A percentile compares a stretch with the other conserved stretches of the same genome.
Evolutionary conservation across 805 yeast species (phyloP).

Genomic region (Yamadazyma ubonensis): DNA sequence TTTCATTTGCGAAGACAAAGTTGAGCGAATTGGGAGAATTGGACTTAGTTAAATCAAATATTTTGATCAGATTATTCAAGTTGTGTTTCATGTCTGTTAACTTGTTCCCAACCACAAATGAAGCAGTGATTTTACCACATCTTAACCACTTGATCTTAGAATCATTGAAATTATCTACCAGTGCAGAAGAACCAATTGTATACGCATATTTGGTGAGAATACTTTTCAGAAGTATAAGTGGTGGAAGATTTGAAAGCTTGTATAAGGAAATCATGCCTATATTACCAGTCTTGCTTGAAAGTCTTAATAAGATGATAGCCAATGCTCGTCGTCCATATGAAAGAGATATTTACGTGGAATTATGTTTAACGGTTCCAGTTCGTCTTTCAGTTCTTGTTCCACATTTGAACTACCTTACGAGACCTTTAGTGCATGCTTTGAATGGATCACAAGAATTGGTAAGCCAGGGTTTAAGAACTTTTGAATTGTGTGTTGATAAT

Average conservation of each 20-base stretch:
- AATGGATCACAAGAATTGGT: constrained; percentile 90
- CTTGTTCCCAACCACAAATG: constrained; percentile 83
- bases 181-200: constrained; percentile 86
- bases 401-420: constrained; percentile 80
- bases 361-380: constrained; percentile 95
- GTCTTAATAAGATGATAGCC: constrained; percentile 76
- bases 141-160: constrained; percentile 78
- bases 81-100: constrained; percentile 95
- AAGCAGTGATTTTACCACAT: constrained; percentile 84
- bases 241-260: constrained; percentile 90
- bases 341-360: constrained; percentile 89
- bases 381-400: constrained; percentile 92
- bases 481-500: constrained; percentile 94
- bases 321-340: constrained; percentile 88
- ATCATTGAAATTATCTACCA: constrained; percentile 74
- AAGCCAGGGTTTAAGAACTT: constrained; percentile 89
- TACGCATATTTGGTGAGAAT: constrained; percentile 88
- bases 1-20: constrained; percentile 71
- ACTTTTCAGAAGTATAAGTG: constrained; percentile 90
- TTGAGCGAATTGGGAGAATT: constrained; percentile 78
- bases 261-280: constrained; percentile 93
- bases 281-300: constrained; percentile 80
- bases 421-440: constrained; percentile 87
- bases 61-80: constrained; percentile 82
- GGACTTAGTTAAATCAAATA: constrained; percentile 72